phyloP scores from a whole-genome alignment of 176 grass and related monocot genomes.

The Bonia amplexicaulis region DNA sequence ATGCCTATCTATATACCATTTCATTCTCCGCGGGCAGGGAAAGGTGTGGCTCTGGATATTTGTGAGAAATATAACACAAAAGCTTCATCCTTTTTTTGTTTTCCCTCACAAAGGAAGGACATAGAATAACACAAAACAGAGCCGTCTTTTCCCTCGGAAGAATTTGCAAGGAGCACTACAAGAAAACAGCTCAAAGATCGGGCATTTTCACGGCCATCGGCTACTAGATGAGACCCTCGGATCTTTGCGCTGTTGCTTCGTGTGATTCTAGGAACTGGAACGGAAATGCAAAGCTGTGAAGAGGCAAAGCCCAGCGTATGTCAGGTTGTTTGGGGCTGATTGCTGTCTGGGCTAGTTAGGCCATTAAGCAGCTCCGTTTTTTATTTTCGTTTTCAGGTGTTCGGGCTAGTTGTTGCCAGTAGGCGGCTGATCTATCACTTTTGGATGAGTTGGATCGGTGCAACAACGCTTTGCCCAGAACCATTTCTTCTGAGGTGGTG shows the following conservation, averaged over 20 bases:
- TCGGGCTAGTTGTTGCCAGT: background rate
- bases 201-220: background rate
- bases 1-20: slow-evolving; percentile 7
- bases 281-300: no score
- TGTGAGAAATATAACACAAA: slow-evolving; percentile 32
- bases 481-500: no score
- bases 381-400: no score
- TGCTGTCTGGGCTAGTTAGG: background rate
- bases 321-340: background rate
- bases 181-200: background rate
- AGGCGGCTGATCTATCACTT: background rate
- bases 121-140: background rate
- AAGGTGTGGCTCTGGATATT: slow-evolving; percentile 20
- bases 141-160: background rate
- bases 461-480: no score
- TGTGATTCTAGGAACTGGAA: no score
- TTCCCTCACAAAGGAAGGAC: background rate
- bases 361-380: background rate
- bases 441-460: no score
- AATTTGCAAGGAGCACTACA: background rate
- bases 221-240: no score
- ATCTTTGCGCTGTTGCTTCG: no score
- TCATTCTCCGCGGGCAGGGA: background rate
- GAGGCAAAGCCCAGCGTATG: background rate
- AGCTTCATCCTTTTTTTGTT: slow-evolving; percentile 7